A percentile compares a stretch with the other conserved stretches of the same genome.
phyloP scores from a whole-genome alignment of 371 early-diverging fungal species.

The Coemansia sp. region DNA sequence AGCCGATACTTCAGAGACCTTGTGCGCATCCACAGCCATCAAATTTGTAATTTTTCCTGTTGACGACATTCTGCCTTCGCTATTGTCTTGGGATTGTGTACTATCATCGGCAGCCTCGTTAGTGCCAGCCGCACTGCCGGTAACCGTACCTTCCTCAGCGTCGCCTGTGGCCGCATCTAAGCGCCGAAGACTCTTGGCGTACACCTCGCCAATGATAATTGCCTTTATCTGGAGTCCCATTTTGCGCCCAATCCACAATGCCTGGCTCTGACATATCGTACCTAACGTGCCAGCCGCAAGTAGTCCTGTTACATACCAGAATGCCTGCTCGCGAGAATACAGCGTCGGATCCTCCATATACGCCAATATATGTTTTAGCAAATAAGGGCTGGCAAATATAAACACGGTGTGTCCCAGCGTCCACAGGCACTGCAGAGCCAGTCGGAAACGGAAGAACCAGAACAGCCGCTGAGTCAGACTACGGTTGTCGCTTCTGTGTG shows the following conservation, averaged over 20 bases:
- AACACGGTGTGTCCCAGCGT: slow-evolving; percentile 26
- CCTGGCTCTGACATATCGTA: slow-evolving; percentile 58
- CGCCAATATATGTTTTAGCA: slow-evolving; percentile 45
- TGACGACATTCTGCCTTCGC: slow-evolving; percentile 9
- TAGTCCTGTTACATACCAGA: slow-evolving; percentile 62
- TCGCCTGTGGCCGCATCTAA: slow-evolving; percentile 15
- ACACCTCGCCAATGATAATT: slow-evolving; percentile 48
- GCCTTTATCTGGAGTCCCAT: slow-evolving; percentile 44
- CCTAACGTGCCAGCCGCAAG: slow-evolving; percentile 56
- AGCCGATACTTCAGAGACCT: slow-evolving; percentile 61
- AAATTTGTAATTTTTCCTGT: slow-evolving; percentile 57
- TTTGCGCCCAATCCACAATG: slow-evolving; percentile 49
- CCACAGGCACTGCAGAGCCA: slow-evolving; percentile 36
- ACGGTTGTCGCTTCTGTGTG: slow-evolving; percentile 32
- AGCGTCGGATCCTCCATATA: slow-evolving; percentile 43
- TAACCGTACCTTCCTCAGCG: not conserved
- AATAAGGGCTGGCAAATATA: slow-evolving; percentile 35
- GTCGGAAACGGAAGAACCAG: slow-evolving; percentile 42
- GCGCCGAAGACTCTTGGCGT: slow-evolving; percentile 46
- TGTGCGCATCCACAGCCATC: slow-evolving; percentile 77
- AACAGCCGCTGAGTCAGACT: slow-evolving; percentile 28
- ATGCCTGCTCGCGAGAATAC: slow-evolving; percentile 53
- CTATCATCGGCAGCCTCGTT: not conserved
- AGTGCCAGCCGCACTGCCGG: not conserved
- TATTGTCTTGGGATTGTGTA: not conserved